A percentile compares a stretch with the other conserved stretches of the same genome.
Conservation (phyloP, 1,139 yeast species). For the Protomyces gravidus region DNA sequence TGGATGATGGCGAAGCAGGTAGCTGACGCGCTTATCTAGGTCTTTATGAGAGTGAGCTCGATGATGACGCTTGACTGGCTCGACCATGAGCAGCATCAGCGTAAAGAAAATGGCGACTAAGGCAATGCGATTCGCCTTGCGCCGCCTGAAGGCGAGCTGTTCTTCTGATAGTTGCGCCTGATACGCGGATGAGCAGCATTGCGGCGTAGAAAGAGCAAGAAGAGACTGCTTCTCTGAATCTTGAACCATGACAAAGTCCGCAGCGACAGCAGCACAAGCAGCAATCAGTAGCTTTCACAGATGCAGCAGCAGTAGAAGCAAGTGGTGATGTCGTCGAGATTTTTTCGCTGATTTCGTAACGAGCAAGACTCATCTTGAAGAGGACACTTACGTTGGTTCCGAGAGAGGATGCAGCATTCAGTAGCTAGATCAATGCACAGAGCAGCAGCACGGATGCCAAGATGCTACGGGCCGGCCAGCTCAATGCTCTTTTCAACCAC, state of each 20-base stretch:
- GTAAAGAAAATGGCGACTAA: background rate
- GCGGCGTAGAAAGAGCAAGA: background rate
- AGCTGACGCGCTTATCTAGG: constrained; percentile 5
- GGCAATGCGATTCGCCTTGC: background rate
- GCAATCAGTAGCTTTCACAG: too few relatives aligned
- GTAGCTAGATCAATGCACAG: background rate
- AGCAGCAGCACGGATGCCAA: background rate
- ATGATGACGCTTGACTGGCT: background rate
- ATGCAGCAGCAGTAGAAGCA: background rate
- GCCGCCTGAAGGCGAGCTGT: background rate
- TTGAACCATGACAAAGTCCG: too few relatives aligned
- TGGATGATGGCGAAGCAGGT: constrained; percentile 37
- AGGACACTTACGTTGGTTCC: too few relatives aligned
- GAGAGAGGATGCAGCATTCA: background rate
- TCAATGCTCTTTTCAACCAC: constrained; percentile 6
- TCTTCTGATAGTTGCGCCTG: background rate
- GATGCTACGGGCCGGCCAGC: background rate
- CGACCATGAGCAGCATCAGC: background rate
- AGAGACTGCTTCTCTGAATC: constrained; percentile 1
- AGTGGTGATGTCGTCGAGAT: background rate
- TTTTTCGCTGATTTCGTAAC: background rate
- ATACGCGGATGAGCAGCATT: background rate
- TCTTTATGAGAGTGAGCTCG: background rate
- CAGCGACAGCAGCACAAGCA: too few relatives aligned
- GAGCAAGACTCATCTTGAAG: too few relatives aligned